Evolutionary conservation across 495 filamentous ascomycete species (phyloP).

Genomic region (Chaetomium fimeti): DNA sequence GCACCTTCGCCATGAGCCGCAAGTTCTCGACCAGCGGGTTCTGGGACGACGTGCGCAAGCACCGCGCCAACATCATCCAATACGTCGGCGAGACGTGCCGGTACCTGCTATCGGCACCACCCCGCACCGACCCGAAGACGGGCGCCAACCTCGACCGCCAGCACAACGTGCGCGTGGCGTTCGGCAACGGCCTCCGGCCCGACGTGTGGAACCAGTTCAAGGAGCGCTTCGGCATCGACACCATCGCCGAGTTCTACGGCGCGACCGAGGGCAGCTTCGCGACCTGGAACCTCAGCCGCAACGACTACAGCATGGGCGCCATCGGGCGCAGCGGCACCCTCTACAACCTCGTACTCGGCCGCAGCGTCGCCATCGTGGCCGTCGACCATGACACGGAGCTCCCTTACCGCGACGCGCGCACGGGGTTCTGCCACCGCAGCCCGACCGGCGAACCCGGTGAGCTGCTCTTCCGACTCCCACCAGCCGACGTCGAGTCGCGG

Average conservation of each 20-base stretch:
- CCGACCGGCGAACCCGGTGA: conserved; percentile 71
- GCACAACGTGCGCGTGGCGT: conserved; percentile 75
- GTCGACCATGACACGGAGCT: conserved; percentile 70
- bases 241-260: conserved; percentile 85
- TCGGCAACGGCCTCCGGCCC: conserved; percentile 88
- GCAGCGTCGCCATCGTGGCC: conserved; percentile 58
- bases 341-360: conserved; percentile 53
- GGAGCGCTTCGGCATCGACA: conserved; percentile 77
- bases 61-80: conserved; percentile 78
- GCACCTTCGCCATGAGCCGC: conserved; percentile 69
- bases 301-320: conserved; percentile 73
- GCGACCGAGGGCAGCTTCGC: conserved; percentile 77
- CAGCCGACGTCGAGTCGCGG: conserved; percentile 57
- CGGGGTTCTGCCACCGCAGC: conserved; percentile 66
- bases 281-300: conserved; percentile 72
- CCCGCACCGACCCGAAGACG: conserved; percentile 59
- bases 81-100: conserved; percentile 95
- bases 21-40: conserved; percentile 82
- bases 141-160: conserved; percentile 73
- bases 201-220: conserved; percentile 91
- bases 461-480: conserved; percentile 70
- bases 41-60: conserved; percentile 73
- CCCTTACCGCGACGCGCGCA: conserved; percentile 68
- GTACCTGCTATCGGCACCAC: conserved; percentile 76
- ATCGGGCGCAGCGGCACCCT: conserved; percentile 75